Base-by-base conservation (phyloP, 2,329 filamentous ascomycete species). In the Magnaporthiopsis rhizophila region DNA sequence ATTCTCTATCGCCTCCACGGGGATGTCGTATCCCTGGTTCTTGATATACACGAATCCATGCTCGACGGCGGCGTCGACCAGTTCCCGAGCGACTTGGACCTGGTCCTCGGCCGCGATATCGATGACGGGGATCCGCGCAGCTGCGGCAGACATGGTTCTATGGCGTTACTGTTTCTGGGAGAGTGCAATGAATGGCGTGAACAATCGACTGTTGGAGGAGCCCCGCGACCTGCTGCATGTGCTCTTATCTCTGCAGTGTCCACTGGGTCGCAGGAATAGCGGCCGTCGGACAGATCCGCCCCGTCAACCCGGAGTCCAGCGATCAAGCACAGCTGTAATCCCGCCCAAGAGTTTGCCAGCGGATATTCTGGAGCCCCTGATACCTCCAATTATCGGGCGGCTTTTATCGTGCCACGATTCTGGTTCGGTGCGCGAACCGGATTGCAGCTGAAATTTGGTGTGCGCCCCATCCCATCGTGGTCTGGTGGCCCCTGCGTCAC, bases 11-110 rank as follows among this genome's bases (percentile, higher is more conserved):
- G 88, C 83, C 34, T 82, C 76, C 0, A 82, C 76, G 0, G 88
- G 79, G 61, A 97, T 91, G 66, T 89, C 86, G 15, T 81, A 80
- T 58, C 87, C 89, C 28, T 86, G 83, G 72, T 91, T 93, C 72
- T 87, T 88, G 71, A 98, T 87, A 74, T 95, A 98, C 66, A 97
- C 85, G 75, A 98, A 98, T 66, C 94, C 94, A 76, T 92, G 89
- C 64, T 88, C 86, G 53, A 87, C 85, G 2, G 92, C 93, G 1
- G 94, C 94, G 66, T 89, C 84, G 58, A 97, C 86, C 58, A 98
- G 82, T 67, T 86, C 83, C 64, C 85, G 85, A 62, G 89, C 89
- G 26, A 86, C 77, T 59, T 79, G 75, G n/a, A 74, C 73, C 65
- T 83, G 78, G 68, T 89, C 80, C 12, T 76, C 70, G 24, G 83